Base-by-base conservation (phyloP, 2,329 filamentous ascomycete species). In the Pseudonectria foliicola region DNA sequence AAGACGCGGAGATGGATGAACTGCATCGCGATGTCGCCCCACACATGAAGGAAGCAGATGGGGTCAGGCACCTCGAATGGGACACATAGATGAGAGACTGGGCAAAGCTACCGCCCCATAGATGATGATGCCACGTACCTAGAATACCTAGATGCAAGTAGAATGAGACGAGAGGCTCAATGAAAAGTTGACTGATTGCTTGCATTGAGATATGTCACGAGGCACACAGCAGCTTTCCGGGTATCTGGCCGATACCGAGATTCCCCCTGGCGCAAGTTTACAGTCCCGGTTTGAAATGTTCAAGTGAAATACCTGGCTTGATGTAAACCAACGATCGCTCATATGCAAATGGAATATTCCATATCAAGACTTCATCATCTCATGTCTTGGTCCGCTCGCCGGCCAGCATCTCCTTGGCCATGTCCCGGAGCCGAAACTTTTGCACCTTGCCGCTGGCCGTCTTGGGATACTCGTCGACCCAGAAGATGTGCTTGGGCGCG, bases 391-490 rank as follows among this genome's bases (percentile, higher is more conserved):
- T 13, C 35, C 38, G 16, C 30, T 31, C 33, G 15, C 32, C 26
- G 13, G 42, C 41, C 3, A 66, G 32, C 7, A 64, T 32, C 43
- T 62, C 56, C 46, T 55, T 60, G 1, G 69, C 89, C 52, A 72
- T 65, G 12, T 88, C 82, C 53, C 77, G 75, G 51, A 96, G 59
- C 65, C 82, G 90, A 57, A 84, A 95, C 66, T 96, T 95, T 65
- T 95, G 87, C 37, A 96, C 89, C 75, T 98, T 98, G 15, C 90
- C 90, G 57, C 87, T 95, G 6, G 88, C 85, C 25, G 92, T 98
- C 73, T 95, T 95, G 13, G 90, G 90, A 56, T 85, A 93, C n/a
- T 79, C 75, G 1, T 80, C 71, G 0, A 85, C 70, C 74, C 85
- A 95, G 56, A 95, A 95, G n/a, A 96, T 74, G 55, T 90, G 77